These are phyloP conservation scores for Kodamaea restingae DNA, from an alignment of 805 yeast species.

Conservation along the genomic window DNA sequence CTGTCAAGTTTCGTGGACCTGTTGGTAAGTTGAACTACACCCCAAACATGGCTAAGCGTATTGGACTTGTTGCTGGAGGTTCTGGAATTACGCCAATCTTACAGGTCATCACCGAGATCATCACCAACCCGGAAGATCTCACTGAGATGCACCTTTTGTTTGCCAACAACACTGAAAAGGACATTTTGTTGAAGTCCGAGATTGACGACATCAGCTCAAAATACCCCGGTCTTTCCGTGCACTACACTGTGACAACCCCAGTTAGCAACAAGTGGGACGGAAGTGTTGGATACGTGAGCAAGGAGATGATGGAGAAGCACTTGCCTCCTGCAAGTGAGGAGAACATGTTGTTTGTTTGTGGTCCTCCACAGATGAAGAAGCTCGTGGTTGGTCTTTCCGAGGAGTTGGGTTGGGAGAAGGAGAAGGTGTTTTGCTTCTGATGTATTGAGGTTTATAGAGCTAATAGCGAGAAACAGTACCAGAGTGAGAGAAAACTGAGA, in stretches of 20 bases:
- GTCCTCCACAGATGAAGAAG: slow-evolving; percentile 68
- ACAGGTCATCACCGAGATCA: slow-evolving; percentile 68
- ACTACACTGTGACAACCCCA: slow-evolving; percentile 55
- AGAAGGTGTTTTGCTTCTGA: slow-evolving; percentile 53
- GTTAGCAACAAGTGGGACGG: slow-evolving; percentile 50
- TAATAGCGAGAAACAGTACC: not conserved
- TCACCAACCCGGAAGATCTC: slow-evolving; percentile 63
- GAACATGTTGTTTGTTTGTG: slow-evolving; percentile 66
- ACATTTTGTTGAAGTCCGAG: slow-evolving; percentile 67
- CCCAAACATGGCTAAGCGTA: slow-evolving; percentile 55
- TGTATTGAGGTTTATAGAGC: slow-evolving; percentile 3
- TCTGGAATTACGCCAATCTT: slow-evolving; percentile 88
- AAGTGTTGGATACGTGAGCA: slow-evolving; percentile 54
- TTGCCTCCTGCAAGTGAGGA: slow-evolving; percentile 48
- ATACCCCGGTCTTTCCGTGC: slow-evolving; percentile 60
- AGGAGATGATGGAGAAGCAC: slow-evolving; percentile 50
- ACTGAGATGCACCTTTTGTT: slow-evolving; percentile 61
- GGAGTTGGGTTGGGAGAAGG: slow-evolving; percentile 60
- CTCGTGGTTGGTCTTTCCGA: slow-evolving; percentile 46
- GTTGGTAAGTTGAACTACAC: slow-evolving; percentile 65
- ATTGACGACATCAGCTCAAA: slow-evolving; percentile 62
- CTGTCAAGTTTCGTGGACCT: slow-evolving; percentile 72
- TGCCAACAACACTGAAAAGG: slow-evolving; percentile 75
- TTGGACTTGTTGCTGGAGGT: slow-evolving; percentile 78
- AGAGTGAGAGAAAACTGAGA: not conserved